Evolutionary conservation across 805 yeast species (phyloP).

Genomic region (Metschnikowia orientalis): DNA sequence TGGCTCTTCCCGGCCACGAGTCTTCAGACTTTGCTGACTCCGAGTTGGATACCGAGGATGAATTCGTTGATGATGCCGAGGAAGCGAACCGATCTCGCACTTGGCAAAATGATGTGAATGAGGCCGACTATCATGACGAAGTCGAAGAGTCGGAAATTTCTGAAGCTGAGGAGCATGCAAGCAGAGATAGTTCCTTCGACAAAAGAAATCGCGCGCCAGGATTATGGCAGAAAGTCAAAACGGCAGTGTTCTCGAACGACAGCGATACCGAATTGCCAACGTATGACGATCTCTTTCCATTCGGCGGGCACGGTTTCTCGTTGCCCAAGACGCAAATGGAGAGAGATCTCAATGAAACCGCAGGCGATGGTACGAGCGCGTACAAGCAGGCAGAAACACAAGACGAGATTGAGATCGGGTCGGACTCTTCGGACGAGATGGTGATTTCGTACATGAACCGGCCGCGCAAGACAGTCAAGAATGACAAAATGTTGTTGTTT

Average conservation of each 20-base stretch:
- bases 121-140: slow-evolving; percentile 23
- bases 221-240: slow-evolving; percentile 42
- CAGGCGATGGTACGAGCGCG: neutral
- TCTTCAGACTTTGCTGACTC: slow-evolving; percentile 30
- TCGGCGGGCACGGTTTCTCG: slow-evolving; percentile 25
- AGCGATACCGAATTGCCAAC: slow-evolving; percentile 49
- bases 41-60: slow-evolving; percentile 33
- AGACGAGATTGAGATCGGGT: slow-evolving; percentile 31
- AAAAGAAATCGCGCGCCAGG: slow-evolving; percentile 14
- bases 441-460: slow-evolving; percentile 39
- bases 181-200: slow-evolving; percentile 3
- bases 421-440: slow-evolving; percentile 43
- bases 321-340: slow-evolving; percentile 35
- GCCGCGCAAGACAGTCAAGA: slow-evolving; percentile 48
- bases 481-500: slow-evolving; percentile 80
- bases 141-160: slow-evolving; percentile 12
- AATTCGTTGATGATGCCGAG: slow-evolving; percentile 21
- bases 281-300: slow-evolving; percentile 73
- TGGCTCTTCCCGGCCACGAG: slow-evolving; percentile 11
- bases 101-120: slow-evolving; percentile 31
- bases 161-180: slow-evolving; percentile 9
- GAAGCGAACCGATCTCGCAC: slow-evolving; percentile 3
- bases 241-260: slow-evolving; percentile 35
- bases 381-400: slow-evolving; percentile 8
- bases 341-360: slow-evolving; percentile 25